These are phyloP conservation scores for Sindora glabra DNA, from an alignment of 306 rosid species.

Conservation along the genomic window DNA sequence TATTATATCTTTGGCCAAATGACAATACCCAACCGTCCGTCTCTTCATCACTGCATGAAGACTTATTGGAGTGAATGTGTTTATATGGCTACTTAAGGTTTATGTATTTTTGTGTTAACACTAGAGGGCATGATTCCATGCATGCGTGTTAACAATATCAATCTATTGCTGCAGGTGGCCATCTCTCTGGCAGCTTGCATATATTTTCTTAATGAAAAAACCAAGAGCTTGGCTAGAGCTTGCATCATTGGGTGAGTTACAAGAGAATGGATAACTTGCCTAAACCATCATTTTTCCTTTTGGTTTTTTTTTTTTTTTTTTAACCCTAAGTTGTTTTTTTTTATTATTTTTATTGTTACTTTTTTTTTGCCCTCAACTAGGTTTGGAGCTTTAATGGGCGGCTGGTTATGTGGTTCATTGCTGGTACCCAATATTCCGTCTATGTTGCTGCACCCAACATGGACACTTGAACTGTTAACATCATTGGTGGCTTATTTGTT, in stretches of 20 bases:
- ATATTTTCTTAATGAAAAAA: conserved; percentile 92
- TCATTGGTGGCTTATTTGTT: conserved; percentile 73
- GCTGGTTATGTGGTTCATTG: conserved; percentile 85
- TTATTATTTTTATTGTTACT: too few relatives aligned
- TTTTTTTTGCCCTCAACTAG: conserved; percentile 32
- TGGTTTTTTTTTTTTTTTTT: neutral
- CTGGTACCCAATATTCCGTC: conserved; percentile 74
- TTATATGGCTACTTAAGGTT: too few relatives aligned
- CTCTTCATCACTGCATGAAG: too few relatives aligned
- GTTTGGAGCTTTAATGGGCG: conserved; percentile 70
- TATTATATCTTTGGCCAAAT: too few relatives aligned
- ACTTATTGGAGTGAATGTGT: too few relatives aligned
- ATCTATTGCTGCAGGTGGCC: conserved; percentile 60
- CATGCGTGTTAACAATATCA: neutral
- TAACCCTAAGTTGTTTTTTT: too few relatives aligned
- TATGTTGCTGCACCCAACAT: conserved; percentile 65
- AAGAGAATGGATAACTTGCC: neutral
- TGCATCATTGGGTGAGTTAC: conserved; percentile 63
- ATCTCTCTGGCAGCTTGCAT: conserved; percentile 91
- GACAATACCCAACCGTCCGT: too few relatives aligned
- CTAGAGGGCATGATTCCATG: too few relatives aligned
- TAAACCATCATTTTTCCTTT: neutral
- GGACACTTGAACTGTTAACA: conserved; percentile 85
- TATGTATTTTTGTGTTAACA: too few relatives aligned
- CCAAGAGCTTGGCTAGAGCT: conserved; percentile 84